phyloP scores from a whole-genome alignment of 106 monocot species.

The Acanthochlamys bracteata region DNA sequence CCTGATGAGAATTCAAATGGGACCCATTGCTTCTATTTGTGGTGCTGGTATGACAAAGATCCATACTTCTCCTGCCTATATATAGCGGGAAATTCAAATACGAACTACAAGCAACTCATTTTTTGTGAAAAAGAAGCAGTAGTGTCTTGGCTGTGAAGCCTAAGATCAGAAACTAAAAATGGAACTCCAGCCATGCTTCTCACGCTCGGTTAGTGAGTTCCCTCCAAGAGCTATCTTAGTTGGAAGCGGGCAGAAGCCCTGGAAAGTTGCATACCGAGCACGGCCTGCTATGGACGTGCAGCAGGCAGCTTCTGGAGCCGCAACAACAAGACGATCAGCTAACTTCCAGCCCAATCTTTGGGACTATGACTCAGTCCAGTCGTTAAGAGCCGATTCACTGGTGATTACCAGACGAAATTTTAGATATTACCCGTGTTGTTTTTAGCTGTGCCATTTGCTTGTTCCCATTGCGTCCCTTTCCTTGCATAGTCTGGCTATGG shows the following conservation, averaged over 20 bases:
- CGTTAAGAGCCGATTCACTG: neutral
- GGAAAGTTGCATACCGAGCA: neutral
- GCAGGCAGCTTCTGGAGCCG: neutral
- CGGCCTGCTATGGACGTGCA: neutral
- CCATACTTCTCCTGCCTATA: no score
- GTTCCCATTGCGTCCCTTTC: neutral
- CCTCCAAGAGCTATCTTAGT: neutral
- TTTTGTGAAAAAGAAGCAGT: no score
- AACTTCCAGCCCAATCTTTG: slow-evolving; percentile 8
- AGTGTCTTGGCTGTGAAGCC: no score
- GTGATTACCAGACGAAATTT: neutral
- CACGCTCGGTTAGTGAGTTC: neutral
- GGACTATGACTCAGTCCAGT: slow-evolving; percentile 5
- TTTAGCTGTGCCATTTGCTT: neutral
- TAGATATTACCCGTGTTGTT: neutral
- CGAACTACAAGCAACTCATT: no score
- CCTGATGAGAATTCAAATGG: no score
- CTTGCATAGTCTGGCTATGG: no score
- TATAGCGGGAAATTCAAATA: no score
- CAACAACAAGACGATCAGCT: slow-evolving; percentile 1
- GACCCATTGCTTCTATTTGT: no score
- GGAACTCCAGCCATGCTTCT: neutral
- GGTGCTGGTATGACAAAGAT: no score
- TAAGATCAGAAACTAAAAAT: neutral
- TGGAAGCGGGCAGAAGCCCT: neutral